Percentiles rank a stretch among this genome's conserved stretches.
Evolutionary conservation across 1,284 basidiomycete species (phyloP).

Genomic region (Fistulina hepatica): DNA sequence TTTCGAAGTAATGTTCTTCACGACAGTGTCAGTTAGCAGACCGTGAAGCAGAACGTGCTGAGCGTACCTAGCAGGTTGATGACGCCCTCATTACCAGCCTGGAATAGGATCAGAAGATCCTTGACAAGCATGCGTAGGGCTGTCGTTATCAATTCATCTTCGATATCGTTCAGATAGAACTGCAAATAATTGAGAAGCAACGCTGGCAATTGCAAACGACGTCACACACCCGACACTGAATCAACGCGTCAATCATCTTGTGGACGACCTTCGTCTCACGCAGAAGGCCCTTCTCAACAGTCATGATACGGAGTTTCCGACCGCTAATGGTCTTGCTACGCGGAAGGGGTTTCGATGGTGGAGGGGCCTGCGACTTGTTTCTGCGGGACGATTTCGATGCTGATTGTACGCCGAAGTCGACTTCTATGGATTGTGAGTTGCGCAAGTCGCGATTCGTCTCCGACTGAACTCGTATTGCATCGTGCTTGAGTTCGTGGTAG

Average conservation of each 20-base stretch:
- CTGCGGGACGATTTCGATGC: background rate
- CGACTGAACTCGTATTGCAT: conserved; percentile 83
- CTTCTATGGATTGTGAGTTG: conserved; percentile 49
- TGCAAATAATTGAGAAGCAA: conserved; percentile 24
- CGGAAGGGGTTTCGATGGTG: conserved; percentile 27
- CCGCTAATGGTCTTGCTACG: conserved; percentile 73
- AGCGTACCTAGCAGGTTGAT: conserved; percentile 83
- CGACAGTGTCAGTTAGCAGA: conserved; percentile 13
- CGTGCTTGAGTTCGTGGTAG: conserved; percentile 87
- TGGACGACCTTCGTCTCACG: conserved; percentile 90
- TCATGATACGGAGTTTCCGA: conserved; percentile 80
- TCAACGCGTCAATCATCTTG: conserved; percentile 75
- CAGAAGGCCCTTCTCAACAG: conserved; percentile 91
- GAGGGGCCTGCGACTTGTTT: no score
- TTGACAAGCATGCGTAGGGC: conserved; percentile 95
- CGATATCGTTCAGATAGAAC: conserved; percentile 91
- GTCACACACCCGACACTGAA: conserved; percentile 71
- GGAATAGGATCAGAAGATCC: conserved; percentile 91
- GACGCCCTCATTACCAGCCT: conserved; percentile 95
- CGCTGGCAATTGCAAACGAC: conserved; percentile 1
- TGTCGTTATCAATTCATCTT: conserved; percentile 84
- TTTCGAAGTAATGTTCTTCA: conserved; percentile 93
- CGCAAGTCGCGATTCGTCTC: conserved; percentile 80
- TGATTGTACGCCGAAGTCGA: conserved; percentile 24
- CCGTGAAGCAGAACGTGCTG: background rate